phyloP scores from a whole-genome alignment of 345 rosid species.

The Dipteronia sinensis region DNA sequence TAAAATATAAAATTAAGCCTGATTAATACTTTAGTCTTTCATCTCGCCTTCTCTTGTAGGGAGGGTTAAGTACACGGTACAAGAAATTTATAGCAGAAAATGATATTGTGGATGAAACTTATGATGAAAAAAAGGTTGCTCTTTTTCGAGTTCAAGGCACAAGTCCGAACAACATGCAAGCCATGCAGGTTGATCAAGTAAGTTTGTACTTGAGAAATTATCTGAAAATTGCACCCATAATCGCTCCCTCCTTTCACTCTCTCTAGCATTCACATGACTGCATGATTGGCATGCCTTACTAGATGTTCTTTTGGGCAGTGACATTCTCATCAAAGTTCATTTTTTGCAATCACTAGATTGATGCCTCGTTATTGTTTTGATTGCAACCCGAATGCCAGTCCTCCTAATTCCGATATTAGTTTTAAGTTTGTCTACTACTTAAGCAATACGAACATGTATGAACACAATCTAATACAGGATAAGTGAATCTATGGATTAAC shows the following conservation, averaged over 20 bases:
- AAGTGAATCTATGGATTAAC: neutral
- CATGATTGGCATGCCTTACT: neutral
- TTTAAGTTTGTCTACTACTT: neutral
- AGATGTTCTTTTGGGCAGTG: constrained; percentile 10
- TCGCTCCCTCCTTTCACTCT: constrained; percentile 5
- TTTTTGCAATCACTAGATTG: neutral
- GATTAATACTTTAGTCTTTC: neutral
- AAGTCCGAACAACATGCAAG: constrained; percentile 69
- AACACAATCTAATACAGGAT: neutral
- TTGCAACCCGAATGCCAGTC: neutral
- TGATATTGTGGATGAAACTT: constrained; percentile 46
- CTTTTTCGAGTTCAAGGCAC: constrained; percentile 81
- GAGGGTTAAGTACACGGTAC: constrained; percentile 65
- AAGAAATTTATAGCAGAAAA: constrained; percentile 49
- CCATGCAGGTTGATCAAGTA: constrained; percentile 77
- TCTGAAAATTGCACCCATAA: neutral
- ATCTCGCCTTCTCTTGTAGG: constrained; percentile 42
- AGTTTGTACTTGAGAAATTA: constrained; percentile 28
- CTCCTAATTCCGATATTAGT: neutral
- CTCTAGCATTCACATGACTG: neutral
- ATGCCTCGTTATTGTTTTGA: neutral
- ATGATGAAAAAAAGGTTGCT: constrained; percentile 46
- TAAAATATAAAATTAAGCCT: constrained; percentile 7
- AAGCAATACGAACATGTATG: neutral
- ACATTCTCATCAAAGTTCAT: neutral